phyloP scores from a whole-genome alignment of 768 basidiomycete genomes.

The Auricularia sp. region DNA sequence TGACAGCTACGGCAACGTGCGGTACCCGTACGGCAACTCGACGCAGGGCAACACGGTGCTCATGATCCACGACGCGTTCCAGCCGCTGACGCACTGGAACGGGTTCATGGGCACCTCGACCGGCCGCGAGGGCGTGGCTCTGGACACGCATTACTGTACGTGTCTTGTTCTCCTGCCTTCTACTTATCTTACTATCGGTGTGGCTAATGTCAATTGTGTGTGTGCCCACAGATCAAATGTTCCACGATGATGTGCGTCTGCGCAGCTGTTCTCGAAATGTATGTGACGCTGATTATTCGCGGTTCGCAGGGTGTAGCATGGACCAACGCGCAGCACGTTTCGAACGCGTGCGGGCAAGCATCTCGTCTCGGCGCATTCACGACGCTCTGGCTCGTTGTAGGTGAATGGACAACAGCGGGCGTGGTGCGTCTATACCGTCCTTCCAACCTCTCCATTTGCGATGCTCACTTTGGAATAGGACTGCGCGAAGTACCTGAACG shows the following conservation, averaged over 20 bases:
- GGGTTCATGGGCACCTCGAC: conserved; percentile 46
- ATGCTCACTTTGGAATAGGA: conserved; percentile 34
- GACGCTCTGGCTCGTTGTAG: conserved; percentile 68
- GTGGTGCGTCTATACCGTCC: conserved; percentile 27
- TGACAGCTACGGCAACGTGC: conserved; percentile 15
- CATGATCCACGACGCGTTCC: conserved; percentile 73
- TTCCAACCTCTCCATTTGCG: conserved; percentile 14
- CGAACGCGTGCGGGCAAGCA: conserved; percentile 41
- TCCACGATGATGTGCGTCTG: not conserved
- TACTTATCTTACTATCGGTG: not conserved
- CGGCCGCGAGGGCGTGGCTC: conserved; percentile 46
- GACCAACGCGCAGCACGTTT: conserved; percentile 43
- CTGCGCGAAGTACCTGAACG: conserved; percentile 66
- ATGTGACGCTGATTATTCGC: conserved; percentile 1
- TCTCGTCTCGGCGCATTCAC: conserved; percentile 39
- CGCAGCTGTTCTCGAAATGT: conserved; percentile 25
- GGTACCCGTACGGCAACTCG: conserved; percentile 33
- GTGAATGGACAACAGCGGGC: conserved; percentile 64
- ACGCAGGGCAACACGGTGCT: conserved; percentile 47
- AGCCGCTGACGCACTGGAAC: conserved; percentile 58
- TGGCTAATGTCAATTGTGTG: not conserved
- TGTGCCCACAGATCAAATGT: conserved; percentile 23
- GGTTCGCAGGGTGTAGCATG: no score
- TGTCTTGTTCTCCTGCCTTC: not conserved
- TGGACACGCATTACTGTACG: conserved; percentile 63